Base-by-base conservation (phyloP, 345 rosid genomes). In the Pelargonium nanum region DNA sequence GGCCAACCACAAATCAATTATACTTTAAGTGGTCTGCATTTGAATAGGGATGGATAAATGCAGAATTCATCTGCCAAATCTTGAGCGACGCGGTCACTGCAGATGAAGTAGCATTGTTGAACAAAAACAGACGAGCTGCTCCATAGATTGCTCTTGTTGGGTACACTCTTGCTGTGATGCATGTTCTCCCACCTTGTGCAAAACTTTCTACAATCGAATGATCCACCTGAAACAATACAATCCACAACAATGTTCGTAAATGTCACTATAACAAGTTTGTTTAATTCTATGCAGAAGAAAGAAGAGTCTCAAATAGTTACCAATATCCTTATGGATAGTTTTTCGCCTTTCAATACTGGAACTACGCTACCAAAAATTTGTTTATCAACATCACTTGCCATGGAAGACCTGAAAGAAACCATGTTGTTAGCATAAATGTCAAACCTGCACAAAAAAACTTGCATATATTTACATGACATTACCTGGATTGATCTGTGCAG, bases 201-300 rank as follows among this genome's bases (percentile, higher is more conserved):
- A 86, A 88, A 63, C 83, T 81, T 71, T 86, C 95, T 9, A 86
- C 75, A 7, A 86, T 80, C 2, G 95, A 82, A 78, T 92, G 98
- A 73, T 88, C 93, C 62, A 86, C 81, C 89, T 85, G 64, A 2
- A 48, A 22, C 15, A 32, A 24, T 8, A 15, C 57, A 22, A 0
- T 1, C 26, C n/a, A 16, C 26, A 6, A 24, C 17, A 21, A 51
- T 4, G n/a, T n/a, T n/a, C n/a, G n/a, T n/a, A n/a, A n/a, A n/a
- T n/a, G n/a, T n/a, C n/a, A n/a, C n/a, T n/a, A n/a, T n/a, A n/a
- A n/a, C n/a, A n/a, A n/a, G n/a, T n/a, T n/a, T n/a, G 40, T 19
- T 50, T 26, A 48, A 25, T 12, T 22, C 6, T 1, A 22, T 54
- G 5, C 8, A 16, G 13, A 10, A 2, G 40, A 22, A 19, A 16